Base-by-base conservation (phyloP, 2,329 filamentous ascomycete species). In the Phyllachora maydis region DNA sequence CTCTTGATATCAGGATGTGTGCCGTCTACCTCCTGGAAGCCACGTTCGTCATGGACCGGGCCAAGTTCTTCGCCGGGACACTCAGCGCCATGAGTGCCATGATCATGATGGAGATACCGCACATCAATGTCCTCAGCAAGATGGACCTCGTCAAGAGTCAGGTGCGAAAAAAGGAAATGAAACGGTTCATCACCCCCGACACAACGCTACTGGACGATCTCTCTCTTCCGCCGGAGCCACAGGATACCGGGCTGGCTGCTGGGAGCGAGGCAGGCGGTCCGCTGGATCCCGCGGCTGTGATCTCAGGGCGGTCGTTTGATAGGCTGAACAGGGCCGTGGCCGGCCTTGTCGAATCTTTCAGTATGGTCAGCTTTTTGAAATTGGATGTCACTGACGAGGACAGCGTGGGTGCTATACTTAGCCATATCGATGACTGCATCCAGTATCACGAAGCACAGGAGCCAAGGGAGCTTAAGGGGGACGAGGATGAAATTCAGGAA, bases 21-120 rank as follows among this genome's bases (percentile, higher is more conserved):
- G 88, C 88, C 20, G 69, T 85, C 7, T 98, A 95, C 47, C 66
- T 98, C 16, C 71, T 98, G 32, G 88, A 98, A 48, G 79, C 81
- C 8, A 93, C 83, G 6, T 98, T 95, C 45, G 75, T 95, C 38
- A 68, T 93, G 31, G 88, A 98, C 50, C 73, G 81, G 30, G 78
- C 88, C 40, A 98, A 95, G 53, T 98, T 91, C 59, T 95, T 98
- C 49, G 74, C 88, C 0, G 88, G 88, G 8, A 92, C 88, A 0
- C 57, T 98, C 29, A 88, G 77, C 42, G 88, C 88, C 33, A 95
- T 98, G 88, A 90, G 78, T 40, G 83, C 88, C 33, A 98, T 98
- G 88, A 69, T 98, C 39, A 88, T 95, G 81, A 65, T 98, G 32
- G 88, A 95, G 50, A 69, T 95, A 33, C 88, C 88, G 4, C 88